phyloP scores from a whole-genome alignment of 2,329 filamentous ascomycete species.

The Exophiala dermatitidis region DNA sequence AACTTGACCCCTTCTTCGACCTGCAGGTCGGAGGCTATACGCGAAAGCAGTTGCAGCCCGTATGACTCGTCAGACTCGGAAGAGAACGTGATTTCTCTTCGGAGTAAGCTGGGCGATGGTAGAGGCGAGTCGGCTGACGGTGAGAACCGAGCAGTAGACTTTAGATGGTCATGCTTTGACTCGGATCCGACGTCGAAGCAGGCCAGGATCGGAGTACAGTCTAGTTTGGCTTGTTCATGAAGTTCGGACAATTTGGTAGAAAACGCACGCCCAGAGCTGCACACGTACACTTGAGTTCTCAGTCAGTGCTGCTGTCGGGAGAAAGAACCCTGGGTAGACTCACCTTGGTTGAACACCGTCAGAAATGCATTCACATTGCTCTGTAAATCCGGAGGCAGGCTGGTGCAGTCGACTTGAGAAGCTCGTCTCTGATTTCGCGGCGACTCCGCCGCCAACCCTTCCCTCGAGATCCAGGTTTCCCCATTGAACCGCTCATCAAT shows the following conservation, averaged over 20 bases:
- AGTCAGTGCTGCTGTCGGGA: slow-evolving; percentile 1
- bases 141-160: slow-evolving; percentile 30
- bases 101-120: slow-evolving; percentile 27
- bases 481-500: slow-evolving; percentile 41
- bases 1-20: slow-evolving; percentile 44
- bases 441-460: slow-evolving; percentile 23
- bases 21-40: slow-evolving; percentile 45
- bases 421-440: slow-evolving; percentile 19
- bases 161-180: slow-evolving; percentile 33
- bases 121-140: slow-evolving; percentile 30
- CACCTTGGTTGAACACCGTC: slow-evolving; percentile 49
- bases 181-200: slow-evolving; percentile 47
- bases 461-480: slow-evolving; percentile 39
- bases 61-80: slow-evolving; percentile 42
- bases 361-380: slow-evolving; percentile 46
- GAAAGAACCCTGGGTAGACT: background rate
- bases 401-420: slow-evolving; percentile 30
- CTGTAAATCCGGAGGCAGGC: slow-evolving; percentile 41
- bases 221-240: slow-evolving; percentile 33
- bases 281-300: slow-evolving; percentile 44
- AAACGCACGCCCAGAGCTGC: slow-evolving; percentile 47
- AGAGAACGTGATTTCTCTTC: slow-evolving; percentile 38
- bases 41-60: slow-evolving; percentile 42
- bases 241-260: slow-evolving; percentile 48
- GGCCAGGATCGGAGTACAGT: slow-evolving; percentile 49